A percentile compares a stretch with the other conserved stretches of the same genome.
These are phyloP conservation scores for Seiridium cupressi DNA, from an alignment of 2,329 filamentous ascomycete species.

Conservation along the genomic window DNA sequence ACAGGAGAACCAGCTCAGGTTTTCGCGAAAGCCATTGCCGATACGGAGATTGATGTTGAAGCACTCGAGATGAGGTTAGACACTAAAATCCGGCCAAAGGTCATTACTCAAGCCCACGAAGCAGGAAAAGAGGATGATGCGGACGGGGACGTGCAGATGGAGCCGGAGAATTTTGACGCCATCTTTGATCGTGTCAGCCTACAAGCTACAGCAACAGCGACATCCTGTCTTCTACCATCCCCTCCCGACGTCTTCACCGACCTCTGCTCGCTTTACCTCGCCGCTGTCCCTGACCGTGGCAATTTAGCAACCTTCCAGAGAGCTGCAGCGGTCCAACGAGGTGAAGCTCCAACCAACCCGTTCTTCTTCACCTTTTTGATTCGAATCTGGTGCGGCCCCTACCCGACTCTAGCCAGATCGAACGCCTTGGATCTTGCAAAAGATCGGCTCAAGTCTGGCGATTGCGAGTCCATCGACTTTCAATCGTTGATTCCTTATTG, in stretches of 20 bases:
- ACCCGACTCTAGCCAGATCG: slow-evolving; percentile 66
- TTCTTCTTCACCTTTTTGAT: slow-evolving; percentile 76
- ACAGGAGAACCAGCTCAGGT: slow-evolving; percentile 57
- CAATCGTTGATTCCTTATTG: slow-evolving; percentile 83
- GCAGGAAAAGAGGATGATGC: slow-evolving; percentile 51
- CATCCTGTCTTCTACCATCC: slow-evolving; percentile 52
- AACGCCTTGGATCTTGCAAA: slow-evolving; percentile 68
- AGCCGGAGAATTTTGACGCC: slow-evolving; percentile 21
- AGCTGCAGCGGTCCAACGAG: slow-evolving; percentile 51
- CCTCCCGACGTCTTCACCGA: slow-evolving; percentile 54
- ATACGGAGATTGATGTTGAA: slow-evolving; percentile 70
- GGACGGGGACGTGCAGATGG: slow-evolving; percentile 9
- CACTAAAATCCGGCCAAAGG: slow-evolving; percentile 61
- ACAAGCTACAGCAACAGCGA: slow-evolving; percentile 31
- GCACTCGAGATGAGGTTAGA: slow-evolving; percentile 74
- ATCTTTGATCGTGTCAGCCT: slow-evolving; percentile 21
- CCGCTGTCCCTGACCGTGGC: slow-evolving; percentile 31
- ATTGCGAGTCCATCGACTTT: slow-evolving; percentile 58
- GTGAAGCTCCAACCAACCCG: slow-evolving; percentile 55
- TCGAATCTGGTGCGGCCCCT: slow-evolving; percentile 70
- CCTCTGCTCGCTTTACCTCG: slow-evolving; percentile 55
- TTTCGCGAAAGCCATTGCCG: slow-evolving; percentile 66
- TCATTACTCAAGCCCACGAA: slow-evolving; percentile 47
- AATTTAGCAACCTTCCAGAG: slow-evolving; percentile 52
- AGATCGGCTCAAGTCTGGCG: slow-evolving; percentile 50